Base-by-base conservation (phyloP, 1,139 yeast genomes). In the Meyerozyma elateridarum region DNA sequence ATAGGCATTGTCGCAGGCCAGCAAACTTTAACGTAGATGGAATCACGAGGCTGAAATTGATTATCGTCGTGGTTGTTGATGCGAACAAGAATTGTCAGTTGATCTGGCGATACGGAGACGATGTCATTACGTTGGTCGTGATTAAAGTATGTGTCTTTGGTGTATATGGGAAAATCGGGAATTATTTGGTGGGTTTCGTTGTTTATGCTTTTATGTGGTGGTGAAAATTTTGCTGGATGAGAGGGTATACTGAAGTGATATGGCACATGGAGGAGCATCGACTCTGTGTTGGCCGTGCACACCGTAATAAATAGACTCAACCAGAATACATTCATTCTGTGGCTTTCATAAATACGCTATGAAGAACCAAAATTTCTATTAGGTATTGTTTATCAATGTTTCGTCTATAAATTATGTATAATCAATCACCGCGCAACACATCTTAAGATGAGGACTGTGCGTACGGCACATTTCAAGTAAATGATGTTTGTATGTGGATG, bases 1-100 rank as follows among this genome's bases (percentile, higher is more conserved):
- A 54, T 52, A 2, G 73, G 70, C 9, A 38, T 38, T 1, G 62
- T 64, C 0, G 73, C 70, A 0, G 73, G 71, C 73, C 73, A 68
- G 40, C 73, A 67, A 11, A 66, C 37, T 38, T 68, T 68, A 19
- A 64, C 48, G 35, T 51, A 54, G 20, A 67, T 36, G 20, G 59
- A 33, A 40, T 64, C 70, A 31, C 59, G 51, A 9, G 66, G 46
- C 8, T 36, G 36, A 34, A 47, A 63, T 2, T 57, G 45, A 5
- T 32, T n/a, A 36, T 60, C 51, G 14, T 45, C 38, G 39, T 63
- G 61, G 39, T 65, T 64, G 40, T 65, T 65, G 15, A 68, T 26
- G 25, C 51, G 46, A 8, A 67, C 60, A 5, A 61, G 43, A 3
- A 66, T 34, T 1, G 49, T 48, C 19, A 48, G 19, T 5, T 15